Evolutionary conservation across 2,329 filamentous ascomycete genomes (phyloP), one percentile per base, ranked within the genome.

Genomic region (Orbilia ellipsospora): DNA sequence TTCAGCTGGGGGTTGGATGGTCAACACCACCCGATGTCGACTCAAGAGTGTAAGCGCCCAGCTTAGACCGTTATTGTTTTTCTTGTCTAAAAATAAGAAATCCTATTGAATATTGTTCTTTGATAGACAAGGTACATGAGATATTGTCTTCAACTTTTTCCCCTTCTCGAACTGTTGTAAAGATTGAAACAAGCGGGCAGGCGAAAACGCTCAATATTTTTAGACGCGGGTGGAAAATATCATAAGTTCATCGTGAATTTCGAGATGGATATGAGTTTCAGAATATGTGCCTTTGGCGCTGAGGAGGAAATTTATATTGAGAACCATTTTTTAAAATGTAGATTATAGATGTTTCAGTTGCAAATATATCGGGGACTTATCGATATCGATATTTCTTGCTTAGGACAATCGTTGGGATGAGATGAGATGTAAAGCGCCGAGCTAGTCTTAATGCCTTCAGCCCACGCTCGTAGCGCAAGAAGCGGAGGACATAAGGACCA

Each of bases 151-250:
- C 31, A 36, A 1, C 5, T 56, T n/a, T 26, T 56, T 50, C 16
- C 2, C 48, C 2, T 23, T 52, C 4, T 13, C 16, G 10, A 7
- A 23, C 16, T 1, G 48, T 7, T 18, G 16, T n/a, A 15, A 15
- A 48, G 26, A 68, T 52, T 56, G 57, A 70, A 70, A 70, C 66
- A 70, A 54, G 67, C 67, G 59, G 59, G 51, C 59, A 23, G 57
- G 45, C 57, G 26, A 23, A 23, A 10, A 16, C 36, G 16, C 15
- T 48, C 57, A 26, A 18, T 45, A 61, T 61, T 48, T 61, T 51
- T 62, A 52, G 59, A 44, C 59, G 26, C 59, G 23, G 44, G 7
- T 7, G 10, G 10, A 36, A 36, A 10, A 20, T 20, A 36, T 7
- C n/a, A 20, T 20, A n/a, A 56, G 13, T 18, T 51, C 15, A 52